Percentiles rank a stretch among this genome's conserved stretches.
Conservation (phyloP, 805 yeast species). For the Wickerhamiella azyma region DNA sequence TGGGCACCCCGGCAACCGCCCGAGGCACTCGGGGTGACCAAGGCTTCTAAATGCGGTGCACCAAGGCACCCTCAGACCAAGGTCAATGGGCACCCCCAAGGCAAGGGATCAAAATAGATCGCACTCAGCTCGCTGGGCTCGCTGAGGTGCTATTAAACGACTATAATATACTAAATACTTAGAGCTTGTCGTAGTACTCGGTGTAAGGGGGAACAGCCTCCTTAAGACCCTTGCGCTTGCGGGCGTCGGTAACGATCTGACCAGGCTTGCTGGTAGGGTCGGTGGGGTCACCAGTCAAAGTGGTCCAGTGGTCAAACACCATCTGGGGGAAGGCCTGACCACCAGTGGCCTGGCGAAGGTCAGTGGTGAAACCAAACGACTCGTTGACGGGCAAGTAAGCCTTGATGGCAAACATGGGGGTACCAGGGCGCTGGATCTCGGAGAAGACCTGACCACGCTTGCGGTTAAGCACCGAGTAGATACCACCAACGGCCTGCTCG, state of each 20-base stretch:
- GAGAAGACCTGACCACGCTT: slow-evolving; percentile 97
- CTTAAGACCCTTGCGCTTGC: slow-evolving; percentile 96
- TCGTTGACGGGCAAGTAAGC: slow-evolving; percentile 99
- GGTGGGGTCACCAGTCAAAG: slow-evolving; percentile 81
- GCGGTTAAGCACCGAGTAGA: slow-evolving; percentile 97
- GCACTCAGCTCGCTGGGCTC: no score
- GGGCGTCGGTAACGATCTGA: slow-evolving; percentile 48
- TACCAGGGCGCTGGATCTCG: slow-evolving; percentile 99
- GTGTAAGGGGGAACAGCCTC: slow-evolving; percentile 97
- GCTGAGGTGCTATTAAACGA: no score
- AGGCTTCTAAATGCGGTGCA: no score
- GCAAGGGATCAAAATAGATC: no score
- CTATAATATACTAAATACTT: slow-evolving; percentile 15
- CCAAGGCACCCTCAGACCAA: no score
- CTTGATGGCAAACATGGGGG: slow-evolving; percentile 98
- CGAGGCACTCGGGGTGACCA: no score
- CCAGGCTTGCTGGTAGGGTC: slow-evolving; percentile 71
- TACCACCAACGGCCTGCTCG: slow-evolving; percentile 99
- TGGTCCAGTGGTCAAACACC: slow-evolving; percentile 98
- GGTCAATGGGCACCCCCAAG: no score
- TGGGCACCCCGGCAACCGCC: no score
- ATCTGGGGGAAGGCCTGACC: slow-evolving; percentile 99
- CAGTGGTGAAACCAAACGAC: slow-evolving; percentile 99
- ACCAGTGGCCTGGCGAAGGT: slow-evolving; percentile 99
- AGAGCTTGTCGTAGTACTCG: slow-evolving; percentile 69